phyloP scores from a whole-genome alignment of 1,284 basidiomycete species.

The Ustilago bromivora region DNA sequence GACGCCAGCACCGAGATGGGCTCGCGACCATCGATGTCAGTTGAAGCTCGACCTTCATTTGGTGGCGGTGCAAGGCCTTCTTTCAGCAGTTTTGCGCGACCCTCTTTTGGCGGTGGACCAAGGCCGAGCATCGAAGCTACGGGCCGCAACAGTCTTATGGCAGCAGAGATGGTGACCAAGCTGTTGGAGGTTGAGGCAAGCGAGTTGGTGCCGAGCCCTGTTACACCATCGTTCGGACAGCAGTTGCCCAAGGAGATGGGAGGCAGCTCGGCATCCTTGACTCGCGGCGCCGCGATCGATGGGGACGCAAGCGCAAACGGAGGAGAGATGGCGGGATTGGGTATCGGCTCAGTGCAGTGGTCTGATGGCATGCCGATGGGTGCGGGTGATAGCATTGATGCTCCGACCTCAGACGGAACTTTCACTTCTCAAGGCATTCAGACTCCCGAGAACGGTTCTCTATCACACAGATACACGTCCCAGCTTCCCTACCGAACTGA shows the following conservation, averaged over 20 bases:
- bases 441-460: slow-evolving; percentile 28
- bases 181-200: slow-evolving; percentile 24
- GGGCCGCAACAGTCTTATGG: slow-evolving; percentile 13
- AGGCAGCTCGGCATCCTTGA: slow-evolving; percentile 13
- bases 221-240: slow-evolving; percentile 22
- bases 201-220: slow-evolving; percentile 25
- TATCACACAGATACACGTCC: slow-evolving; percentile 22
- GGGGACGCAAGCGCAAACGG: slow-evolving; percentile 2
- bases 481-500: slow-evolving; percentile 15
- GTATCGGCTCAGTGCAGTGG: slow-evolving; percentile 30
- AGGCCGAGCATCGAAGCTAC: slow-evolving; percentile 30
- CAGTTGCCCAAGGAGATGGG: slow-evolving; percentile 16
- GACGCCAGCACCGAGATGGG: background rate
- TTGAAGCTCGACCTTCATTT: slow-evolving; percentile 29
- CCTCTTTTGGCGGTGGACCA: slow-evolving; percentile 15
- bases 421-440: slow-evolving; percentile 29
- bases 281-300: background rate
- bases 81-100: slow-evolving; percentile 20
- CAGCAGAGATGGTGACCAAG: slow-evolving; percentile 24
- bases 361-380: slow-evolving; percentile 24
- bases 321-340: slow-evolving; percentile 25
- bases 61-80: slow-evolving; percentile 27
- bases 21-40: slow-evolving; percentile 31
- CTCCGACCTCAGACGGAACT: slow-evolving; percentile 32
- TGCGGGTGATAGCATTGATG: slow-evolving; percentile 24